Base-by-base conservation (phyloP, 108 stramenopile genomes). In the Cyclotella distinguenda region DNA sequence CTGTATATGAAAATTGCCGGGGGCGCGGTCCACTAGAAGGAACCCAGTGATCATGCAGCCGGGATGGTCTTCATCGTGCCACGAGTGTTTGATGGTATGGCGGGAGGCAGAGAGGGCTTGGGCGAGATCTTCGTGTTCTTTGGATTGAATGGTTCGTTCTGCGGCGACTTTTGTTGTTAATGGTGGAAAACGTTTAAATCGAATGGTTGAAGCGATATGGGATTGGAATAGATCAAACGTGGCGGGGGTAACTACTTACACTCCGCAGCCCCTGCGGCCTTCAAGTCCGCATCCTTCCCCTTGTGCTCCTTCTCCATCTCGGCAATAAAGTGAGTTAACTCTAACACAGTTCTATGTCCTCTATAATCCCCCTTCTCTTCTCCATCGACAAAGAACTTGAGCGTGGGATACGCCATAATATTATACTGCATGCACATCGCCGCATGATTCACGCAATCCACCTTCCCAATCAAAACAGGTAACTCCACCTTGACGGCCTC, bases 1-100 rank as follows among this genome's bases (percentile, higher is more conserved):
- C 65, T 95, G 90, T 31, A 98, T 88, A 79, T 97, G 94, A 81
- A 98, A 98, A 68, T 98, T 96, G 0, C 96, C 96, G 11, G 97
- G 97, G 7, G 91, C 94, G n/a, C 97, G 92, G 76, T 97, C 94
- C 36, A 97, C 83, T 5, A 82, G 61, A 44, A 95, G 70, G 51
- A 84, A 74, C 5, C 94, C 94, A 3, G 79, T 57, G 9, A 95
- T 28, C 36, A 81, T 75, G 64, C 96, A 96, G 13, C 90, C 96
- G 30, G 95, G 91, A 72, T 94, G 93, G 9, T 94, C 90, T 12
- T 67, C 77, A 8, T 88, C 85, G 2, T 22, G 36, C 76, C 76
- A 77, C 4, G 64, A 42, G 47, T 64, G 76, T 60, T 60, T 34
- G 46, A 64, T 58, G 15, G 46, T 36, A 49, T 66, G 68, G 34